A percentile compares a stretch with the other conserved stretches of the same genome.
phyloP scores from a whole-genome alignment of 371 early-diverging fungal genomes.

The Thermomucor indicae-seudaticae region DNA sequence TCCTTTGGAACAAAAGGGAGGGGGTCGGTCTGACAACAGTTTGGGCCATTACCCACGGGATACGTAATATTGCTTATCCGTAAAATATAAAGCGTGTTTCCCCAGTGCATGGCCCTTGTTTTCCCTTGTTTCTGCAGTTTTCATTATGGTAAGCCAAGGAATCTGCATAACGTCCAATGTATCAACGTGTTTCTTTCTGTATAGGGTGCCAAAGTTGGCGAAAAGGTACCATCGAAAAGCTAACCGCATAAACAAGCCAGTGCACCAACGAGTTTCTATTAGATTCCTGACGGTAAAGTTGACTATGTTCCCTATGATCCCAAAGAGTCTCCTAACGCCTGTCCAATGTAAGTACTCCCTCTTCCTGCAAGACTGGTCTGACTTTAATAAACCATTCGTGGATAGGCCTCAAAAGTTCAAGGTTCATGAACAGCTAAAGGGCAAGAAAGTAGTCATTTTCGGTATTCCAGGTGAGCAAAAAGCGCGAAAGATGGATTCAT shows the following conservation, averaged over 20 bases:
- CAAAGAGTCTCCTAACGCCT: conserved; percentile 20
- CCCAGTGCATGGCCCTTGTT: too few relatives aligned
- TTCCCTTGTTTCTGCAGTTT: too few relatives aligned
- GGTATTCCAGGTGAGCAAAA: conserved; percentile 57
- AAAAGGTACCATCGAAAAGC: conserved; percentile 5
- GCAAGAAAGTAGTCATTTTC: conserved; percentile 75
- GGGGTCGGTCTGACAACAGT: too few relatives aligned
- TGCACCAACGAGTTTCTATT: neutral
- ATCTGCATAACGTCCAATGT: too few relatives aligned
- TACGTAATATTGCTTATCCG: too few relatives aligned
- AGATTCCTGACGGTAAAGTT: conserved; percentile 29
- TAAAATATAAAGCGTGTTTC: too few relatives aligned
- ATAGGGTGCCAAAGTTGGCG: conserved; percentile 14
- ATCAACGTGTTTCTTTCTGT: too few relatives aligned
- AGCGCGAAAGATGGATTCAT: neutral
- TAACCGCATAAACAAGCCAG: neutral
- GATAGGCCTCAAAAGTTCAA: conserved; percentile 25
- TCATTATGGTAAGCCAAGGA: too few relatives aligned
- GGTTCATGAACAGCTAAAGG: conserved; percentile 55
- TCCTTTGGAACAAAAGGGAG: too few relatives aligned
- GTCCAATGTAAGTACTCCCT: conserved; percentile 14
- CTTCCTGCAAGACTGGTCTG: neutral
- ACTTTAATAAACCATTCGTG: neutral
- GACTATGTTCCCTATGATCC: conserved; percentile 32
- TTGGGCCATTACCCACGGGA: too few relatives aligned